These are phyloP conservation scores for Articulospora tetracladia DNA, from an alignment of 495 filamentous ascomycete species.

Conservation along the genomic window DNA sequence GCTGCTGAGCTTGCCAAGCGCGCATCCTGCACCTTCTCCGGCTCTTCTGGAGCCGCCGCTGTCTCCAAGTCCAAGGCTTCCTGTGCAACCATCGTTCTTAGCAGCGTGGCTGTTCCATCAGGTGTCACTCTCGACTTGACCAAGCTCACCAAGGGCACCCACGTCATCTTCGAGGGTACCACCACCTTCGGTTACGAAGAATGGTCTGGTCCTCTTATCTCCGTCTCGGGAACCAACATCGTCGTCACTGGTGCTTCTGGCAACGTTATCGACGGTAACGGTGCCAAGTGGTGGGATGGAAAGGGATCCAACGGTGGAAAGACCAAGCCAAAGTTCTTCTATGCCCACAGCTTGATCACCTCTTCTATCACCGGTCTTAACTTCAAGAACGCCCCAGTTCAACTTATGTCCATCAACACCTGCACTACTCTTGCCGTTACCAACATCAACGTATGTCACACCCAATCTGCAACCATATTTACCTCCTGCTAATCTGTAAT, in stretches of 20 bases:
- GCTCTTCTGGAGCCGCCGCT: constrained; percentile 32
- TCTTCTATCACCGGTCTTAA: constrained; percentile 48
- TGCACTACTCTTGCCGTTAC: constrained; percentile 33
- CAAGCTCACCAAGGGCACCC: constrained; percentile 37
- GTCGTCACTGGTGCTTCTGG: constrained; percentile 36
- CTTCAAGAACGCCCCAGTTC: constrained; percentile 55
- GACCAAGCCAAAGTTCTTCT: constrained; percentile 54
- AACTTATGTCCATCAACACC: constrained; percentile 54
- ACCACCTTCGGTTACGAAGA: constrained; percentile 49
- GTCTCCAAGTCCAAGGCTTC: constrained; percentile 34
- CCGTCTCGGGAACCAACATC: constrained; percentile 42
- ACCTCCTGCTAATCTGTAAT: not conserved
- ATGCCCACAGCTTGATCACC: constrained; percentile 42
- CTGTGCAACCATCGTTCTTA: constrained; percentile 41
- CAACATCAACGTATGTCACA: constrained; percentile 41
- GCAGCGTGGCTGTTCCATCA: constrained; percentile 40
- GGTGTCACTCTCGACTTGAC: constrained; percentile 45
- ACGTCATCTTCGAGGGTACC: constrained; percentile 46
- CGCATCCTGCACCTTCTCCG: constrained; percentile 37
- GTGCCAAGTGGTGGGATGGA: constrained; percentile 51
- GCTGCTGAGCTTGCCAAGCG: constrained; percentile 12
- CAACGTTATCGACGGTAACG: constrained; percentile 41
- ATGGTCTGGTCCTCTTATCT: constrained; percentile 46
- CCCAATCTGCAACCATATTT: not conserved
- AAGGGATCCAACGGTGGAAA: constrained; percentile 47